Percentiles rank a stretch among this genome's conserved stretches.
These are phyloP conservation scores for Aspergillus novoparasiticus DNA, from an alignment of 2,329 filamentous ascomycete species.

Conservation along the genomic window DNA sequence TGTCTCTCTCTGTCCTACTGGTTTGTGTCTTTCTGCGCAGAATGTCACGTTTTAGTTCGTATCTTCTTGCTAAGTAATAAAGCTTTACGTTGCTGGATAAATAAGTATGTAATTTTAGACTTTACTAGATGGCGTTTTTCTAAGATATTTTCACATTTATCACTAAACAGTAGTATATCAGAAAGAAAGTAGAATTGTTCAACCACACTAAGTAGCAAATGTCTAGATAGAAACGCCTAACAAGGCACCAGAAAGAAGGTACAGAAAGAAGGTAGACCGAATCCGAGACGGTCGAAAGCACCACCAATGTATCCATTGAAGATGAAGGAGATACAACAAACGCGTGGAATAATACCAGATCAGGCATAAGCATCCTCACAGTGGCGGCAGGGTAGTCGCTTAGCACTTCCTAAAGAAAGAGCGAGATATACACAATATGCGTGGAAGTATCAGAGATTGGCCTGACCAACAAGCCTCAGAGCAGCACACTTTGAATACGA, in stretches of 20 bases:
- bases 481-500: too few relatives aligned
- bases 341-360: too few relatives aligned
- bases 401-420: too few relatives aligned
- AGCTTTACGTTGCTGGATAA: neutral
- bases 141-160: too few relatives aligned
- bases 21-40: neutral
- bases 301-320: neutral
- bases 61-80: neutral
- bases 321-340: neutral
- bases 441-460: too few relatives aligned
- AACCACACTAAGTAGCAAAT: neutral
- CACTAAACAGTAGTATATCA: too few relatives aligned
- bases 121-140: too few relatives aligned
- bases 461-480: too few relatives aligned
- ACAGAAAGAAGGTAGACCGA: neutral
- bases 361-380: too few relatives aligned
- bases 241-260: neutral
- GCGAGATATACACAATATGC: too few relatives aligned
- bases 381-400: too few relatives aligned
- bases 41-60: neutral
- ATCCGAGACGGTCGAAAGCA: neutral
- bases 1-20: too few relatives aligned
- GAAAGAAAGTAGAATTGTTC: neutral
- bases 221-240: neutral
- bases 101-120: neutral